Evolutionary conservation across 768 basidiomycete genomes (phyloP), one percentile per base, ranked within the genome.

Genomic region (Leccinum boreale): DNA sequence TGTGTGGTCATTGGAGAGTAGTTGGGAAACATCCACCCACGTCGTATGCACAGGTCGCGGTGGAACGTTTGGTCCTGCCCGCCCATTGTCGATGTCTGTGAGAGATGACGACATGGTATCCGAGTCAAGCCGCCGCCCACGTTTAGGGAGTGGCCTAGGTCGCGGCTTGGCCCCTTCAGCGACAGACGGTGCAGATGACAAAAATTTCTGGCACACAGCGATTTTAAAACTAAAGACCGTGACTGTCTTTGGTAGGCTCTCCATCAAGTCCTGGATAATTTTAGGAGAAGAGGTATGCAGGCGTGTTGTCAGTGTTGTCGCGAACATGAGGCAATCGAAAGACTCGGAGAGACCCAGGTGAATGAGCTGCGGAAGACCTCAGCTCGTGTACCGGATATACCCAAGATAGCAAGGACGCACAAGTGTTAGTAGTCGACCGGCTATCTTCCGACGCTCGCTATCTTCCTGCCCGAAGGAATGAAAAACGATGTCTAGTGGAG

Each of bases 401-500:
- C n/a, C 8, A 21, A 35, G 26, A 46, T 23, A 42, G 31, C 19
- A 28, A 55, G 54, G 52, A 64, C 65, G 58, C 46, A 75, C 73
- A 24, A 74, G 58, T 48, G 72, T 56, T 59, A 71, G 61, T 19
- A 80, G 55, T 46, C 74, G 76, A 42, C 57, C 57, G n/a, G 77
- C 76, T 61, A 75, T 62, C 9, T 52, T 62, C 58, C 70, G 74
- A 23, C 66, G 70, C 42, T 68, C 59, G 36, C 64, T 45, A 12
- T 73, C 68, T 39, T 58, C 47, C 54, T 81, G 75, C 39, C 64
- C 46, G 44, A 77, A 46, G 51, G 76, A 74, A 44, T 70, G 65
- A 49, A 79, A 75, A 35, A 76, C 61, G 1, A 85, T 75, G 52
- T 83, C 78, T 17, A 87, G 68, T 1, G 83, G 80, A 21, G 70